phyloP scores from a whole-genome alignment of 148 eudicot species.

The Beta vulgaris region DNA sequence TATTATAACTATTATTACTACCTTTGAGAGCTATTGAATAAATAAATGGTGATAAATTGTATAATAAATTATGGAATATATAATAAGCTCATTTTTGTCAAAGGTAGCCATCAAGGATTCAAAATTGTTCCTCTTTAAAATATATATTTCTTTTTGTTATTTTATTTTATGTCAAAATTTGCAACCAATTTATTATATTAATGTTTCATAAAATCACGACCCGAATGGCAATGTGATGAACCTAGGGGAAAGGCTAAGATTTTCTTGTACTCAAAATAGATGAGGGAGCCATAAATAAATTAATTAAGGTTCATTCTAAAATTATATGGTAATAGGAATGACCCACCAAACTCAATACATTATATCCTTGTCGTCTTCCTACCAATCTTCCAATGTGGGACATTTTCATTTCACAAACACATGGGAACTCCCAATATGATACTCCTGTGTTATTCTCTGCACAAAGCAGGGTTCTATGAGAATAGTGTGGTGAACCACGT shows the following conservation, averaged over 20 bases:
- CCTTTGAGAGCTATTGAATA: neutral
- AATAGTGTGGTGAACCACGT: constrained; percentile 71
- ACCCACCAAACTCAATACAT: too few relatives aligned
- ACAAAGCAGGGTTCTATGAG: constrained; percentile 50
- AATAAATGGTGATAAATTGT: neutral
- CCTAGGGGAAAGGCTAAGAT: too few relatives aligned
- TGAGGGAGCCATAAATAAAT: too few relatives aligned
- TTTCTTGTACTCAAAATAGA: too few relatives aligned
- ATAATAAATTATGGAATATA: neutral
- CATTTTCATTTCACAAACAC: too few relatives aligned
- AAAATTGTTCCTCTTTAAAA: neutral
- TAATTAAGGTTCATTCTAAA: too few relatives aligned
- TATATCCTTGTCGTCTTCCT: too few relatives aligned
- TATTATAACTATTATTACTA: neutral
- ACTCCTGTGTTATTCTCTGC: constrained; percentile 75
- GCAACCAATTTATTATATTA: neutral
- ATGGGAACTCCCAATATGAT: too few relatives aligned
- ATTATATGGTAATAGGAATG: too few relatives aligned
- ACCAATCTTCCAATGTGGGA: too few relatives aligned
- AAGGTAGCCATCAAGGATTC: neutral
- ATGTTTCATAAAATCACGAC: neutral
- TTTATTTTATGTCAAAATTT: too few relatives aligned
- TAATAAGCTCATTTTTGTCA: neutral
- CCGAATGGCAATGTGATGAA: constrained; percentile 3
- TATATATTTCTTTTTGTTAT: neutral